Evolutionary conservation across 2,329 filamentous ascomycete genomes (phyloP), one percentile per base, ranked within the genome.

Genomic region (Colletotrichum euphorbiae): DNA sequence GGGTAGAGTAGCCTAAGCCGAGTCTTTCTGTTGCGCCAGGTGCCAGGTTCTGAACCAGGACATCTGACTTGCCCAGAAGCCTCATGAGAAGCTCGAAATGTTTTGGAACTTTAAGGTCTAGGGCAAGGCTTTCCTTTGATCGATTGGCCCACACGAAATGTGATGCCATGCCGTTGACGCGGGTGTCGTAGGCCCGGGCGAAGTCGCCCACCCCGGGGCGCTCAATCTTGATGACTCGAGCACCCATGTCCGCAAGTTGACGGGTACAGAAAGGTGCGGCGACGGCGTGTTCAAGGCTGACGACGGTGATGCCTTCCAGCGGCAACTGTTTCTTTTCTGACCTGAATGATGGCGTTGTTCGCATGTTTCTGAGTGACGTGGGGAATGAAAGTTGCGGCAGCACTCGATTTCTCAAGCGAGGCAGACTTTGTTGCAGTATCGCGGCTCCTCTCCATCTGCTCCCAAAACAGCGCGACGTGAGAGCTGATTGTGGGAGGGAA

Each of bases 81-180:
- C 76, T 78, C 73, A 78, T 80, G n/a, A 86, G 73, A 1, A 83
- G 73, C 0, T 73, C 70, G 51, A 85, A 78, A 50, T 86, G 81
- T 6, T 75, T 73, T 0, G 78, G 69, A 11, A 79, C 71, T 68
- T 87, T 87, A 15, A 87, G 71, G 46, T 87, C 81, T 0, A 87
- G 77, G 0, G 83, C 83, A 8, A 87, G 74, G 54, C 82, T 85
- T 72, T 87, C 83, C 60, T 87, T 87, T 6, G 84, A 84, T 21
- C 85, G 80, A 68, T 86, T 87, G 0, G 81, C 78, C 84, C 85
- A 87, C n/a, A 87, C 79, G 64, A 87, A 87, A 71, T 87, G 84
- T 0, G 85, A 87, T 0, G 83, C 77, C 13, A 85, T 75, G 0
- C 84, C 84, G 7, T 80, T 78, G 2, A 86, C 83, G 8, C 84